Percentiles rank a stretch among this genome's conserved stretches.
These are phyloP conservation scores for Xerocomus nothofagi DNA, from an alignment of 1,284 basidiomycete species.

Conservation along the genomic window DNA sequence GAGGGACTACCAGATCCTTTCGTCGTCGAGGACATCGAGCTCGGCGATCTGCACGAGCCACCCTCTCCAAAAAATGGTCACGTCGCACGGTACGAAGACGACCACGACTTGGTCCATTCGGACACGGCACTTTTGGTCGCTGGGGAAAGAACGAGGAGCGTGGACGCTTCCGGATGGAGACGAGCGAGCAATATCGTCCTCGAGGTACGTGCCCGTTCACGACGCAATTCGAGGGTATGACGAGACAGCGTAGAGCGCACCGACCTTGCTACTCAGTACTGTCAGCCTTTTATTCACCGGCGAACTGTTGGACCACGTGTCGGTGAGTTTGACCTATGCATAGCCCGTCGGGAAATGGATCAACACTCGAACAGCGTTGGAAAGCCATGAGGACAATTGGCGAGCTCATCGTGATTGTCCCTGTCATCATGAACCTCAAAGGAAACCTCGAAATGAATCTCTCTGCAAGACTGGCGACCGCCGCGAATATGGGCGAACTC, in stretches of 20 bases:
- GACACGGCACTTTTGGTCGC: conserved; percentile 36
- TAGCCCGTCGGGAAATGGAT: conserved; percentile 1
- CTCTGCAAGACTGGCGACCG: conserved; percentile 73
- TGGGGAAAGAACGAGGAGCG: conserved; percentile 31
- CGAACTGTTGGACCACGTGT: conserved; percentile 82
- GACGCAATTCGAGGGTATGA: conserved; percentile 3
- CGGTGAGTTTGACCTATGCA: conserved; percentile 50
- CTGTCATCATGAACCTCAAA: conserved; percentile 93
- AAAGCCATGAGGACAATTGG: conserved; percentile 86
- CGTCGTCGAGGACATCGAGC: conserved; percentile 36
- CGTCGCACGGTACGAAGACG: conserved; percentile 10
- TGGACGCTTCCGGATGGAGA: conserved; percentile 39
- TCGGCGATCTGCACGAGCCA: conserved; percentile 37
- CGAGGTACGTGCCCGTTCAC: conserved; percentile 49
- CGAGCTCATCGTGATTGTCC: conserved; percentile 96
- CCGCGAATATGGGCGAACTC: conserved; percentile 85
- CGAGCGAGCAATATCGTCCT: conserved; percentile 61
- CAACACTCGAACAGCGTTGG: conserved; percentile 66
- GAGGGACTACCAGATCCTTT: not conserved
- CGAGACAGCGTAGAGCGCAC: conserved; percentile 55
- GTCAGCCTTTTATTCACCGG: conserved; percentile 84
- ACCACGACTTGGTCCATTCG: conserved; percentile 27
- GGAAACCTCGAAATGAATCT: conserved; percentile 97
- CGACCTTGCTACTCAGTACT: conserved; percentile 71
- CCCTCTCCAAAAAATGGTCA: conserved; percentile 23